These are phyloP conservation scores for Globisporangium barbulae DNA, from an alignment of 352 stramenopile genomes.

Conservation along the genomic window DNA sequence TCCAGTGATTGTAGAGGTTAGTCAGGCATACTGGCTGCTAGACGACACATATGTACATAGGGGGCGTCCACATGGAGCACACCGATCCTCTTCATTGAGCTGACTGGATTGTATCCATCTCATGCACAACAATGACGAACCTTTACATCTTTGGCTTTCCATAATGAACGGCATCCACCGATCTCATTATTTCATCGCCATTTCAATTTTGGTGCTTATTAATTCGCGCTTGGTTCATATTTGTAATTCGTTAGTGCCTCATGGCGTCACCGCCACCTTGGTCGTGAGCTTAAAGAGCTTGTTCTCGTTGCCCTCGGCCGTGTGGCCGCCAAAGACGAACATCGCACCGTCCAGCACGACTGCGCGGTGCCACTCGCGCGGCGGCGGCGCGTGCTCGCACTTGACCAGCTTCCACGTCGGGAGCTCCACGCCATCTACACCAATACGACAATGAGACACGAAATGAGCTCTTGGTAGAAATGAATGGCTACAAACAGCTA, in stretches of 20 bases:
- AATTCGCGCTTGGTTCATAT: neutral
- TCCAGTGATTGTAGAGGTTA: neutral
- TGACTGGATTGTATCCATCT: conserved; percentile 7
- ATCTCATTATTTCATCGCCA: too few species aligned
- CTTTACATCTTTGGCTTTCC: neutral
- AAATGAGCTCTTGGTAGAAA: neutral
- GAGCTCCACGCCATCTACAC: conserved; percentile 24
- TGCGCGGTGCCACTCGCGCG: conserved; percentile 52
- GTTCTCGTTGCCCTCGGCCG: conserved; percentile 43
- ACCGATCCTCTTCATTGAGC: neutral
- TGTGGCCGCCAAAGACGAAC: conserved; percentile 58
- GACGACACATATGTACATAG: neutral
- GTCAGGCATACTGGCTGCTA: neutral
- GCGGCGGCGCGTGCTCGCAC: conserved; percentile 31
- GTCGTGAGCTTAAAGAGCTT: conserved; percentile 27
- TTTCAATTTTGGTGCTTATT: neutral
- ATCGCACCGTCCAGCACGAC: conserved; percentile 38
- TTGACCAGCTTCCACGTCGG: conserved; percentile 49
- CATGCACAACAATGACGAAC: neutral
- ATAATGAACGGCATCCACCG: neutral
- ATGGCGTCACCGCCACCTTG: neutral
- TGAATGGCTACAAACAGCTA: neutral
- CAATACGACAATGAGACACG: neutral
- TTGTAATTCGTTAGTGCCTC: neutral
- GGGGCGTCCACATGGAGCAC: neutral